These are phyloP conservation scores for Chytriomyces sp. DNA, from an alignment of 192 early-diverging fungal genomes.

Conservation along the genomic window DNA sequence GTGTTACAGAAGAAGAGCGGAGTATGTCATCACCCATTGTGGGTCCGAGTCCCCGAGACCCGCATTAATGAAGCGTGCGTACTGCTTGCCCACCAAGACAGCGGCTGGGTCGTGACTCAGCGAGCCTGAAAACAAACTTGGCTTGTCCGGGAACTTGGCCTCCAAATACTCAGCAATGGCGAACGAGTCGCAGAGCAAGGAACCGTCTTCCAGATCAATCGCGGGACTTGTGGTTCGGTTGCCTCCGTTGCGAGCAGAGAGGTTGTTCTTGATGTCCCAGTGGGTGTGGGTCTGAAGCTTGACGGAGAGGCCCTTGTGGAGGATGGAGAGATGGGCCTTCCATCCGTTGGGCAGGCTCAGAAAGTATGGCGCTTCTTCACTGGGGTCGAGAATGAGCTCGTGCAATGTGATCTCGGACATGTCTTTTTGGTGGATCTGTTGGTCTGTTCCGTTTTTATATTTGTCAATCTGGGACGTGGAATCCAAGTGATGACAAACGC, in stretches of 20 bases:
- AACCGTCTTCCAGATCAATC: slow-evolving; percentile 32
- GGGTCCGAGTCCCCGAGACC: slow-evolving; percentile 41
- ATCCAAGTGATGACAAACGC: no score
- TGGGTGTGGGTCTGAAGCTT: slow-evolving; percentile 22
- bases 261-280: slow-evolving; percentile 3
- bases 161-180: slow-evolving; percentile 66
- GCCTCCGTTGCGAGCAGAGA: slow-evolving; percentile 1
- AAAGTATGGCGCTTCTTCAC: not conserved
- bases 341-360: slow-evolving; percentile 36
- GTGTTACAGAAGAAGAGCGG: no score
- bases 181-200: slow-evolving; percentile 52
- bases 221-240: slow-evolving; percentile 25
- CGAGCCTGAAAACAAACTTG: slow-evolving; percentile 37
- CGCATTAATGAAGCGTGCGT: slow-evolving; percentile 30
- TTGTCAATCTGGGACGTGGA: no score
- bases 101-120: not conserved
- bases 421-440: no score
- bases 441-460: no score
- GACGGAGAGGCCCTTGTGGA: slow-evolving; percentile 38
- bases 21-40: slow-evolving; percentile 19
- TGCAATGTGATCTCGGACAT: slow-evolving; percentile 9
- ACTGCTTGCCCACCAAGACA: slow-evolving; percentile 26
- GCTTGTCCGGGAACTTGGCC: slow-evolving; percentile 57
- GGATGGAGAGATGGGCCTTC: slow-evolving; percentile 38
- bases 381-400: slow-evolving; percentile 13